Conservation (phyloP, 2,329 filamentous ascomycete species). For the Neonectria punicea region DNA sequence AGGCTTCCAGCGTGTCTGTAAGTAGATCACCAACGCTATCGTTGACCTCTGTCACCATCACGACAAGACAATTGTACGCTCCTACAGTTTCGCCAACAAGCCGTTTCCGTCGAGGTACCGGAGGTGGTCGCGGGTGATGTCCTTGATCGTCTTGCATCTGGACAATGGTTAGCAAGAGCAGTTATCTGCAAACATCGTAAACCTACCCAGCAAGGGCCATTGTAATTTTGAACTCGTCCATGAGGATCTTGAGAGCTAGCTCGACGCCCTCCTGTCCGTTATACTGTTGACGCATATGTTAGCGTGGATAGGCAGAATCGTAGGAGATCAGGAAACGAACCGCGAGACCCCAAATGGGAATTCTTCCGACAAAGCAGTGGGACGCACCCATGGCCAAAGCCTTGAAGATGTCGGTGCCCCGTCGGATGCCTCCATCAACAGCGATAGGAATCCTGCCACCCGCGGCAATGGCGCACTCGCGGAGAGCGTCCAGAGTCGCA, state of each 20-base stretch:
- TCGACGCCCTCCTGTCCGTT: slow-evolving; percentile 44
- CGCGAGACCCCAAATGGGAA: slow-evolving; percentile 52
- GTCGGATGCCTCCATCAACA: slow-evolving; percentile 47
- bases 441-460: slow-evolving; percentile 68
- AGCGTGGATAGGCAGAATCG: not conserved
- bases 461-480: slow-evolving; percentile 70
- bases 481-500: slow-evolving; percentile 65
- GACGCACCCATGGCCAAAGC: slow-evolving; percentile 45
- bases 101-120: too few species aligned
- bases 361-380: slow-evolving; percentile 37
- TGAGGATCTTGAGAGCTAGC: slow-evolving; percentile 50
- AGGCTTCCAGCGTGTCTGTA: too few species aligned
- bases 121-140: too few species aligned
- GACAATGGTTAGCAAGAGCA: not conserved
- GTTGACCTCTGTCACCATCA: too few species aligned
- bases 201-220: slow-evolving; percentile 40
- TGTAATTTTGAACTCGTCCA: slow-evolving; percentile 39
- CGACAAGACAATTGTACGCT: too few species aligned
- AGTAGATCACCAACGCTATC: too few species aligned
- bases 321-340: slow-evolving; percentile 18
- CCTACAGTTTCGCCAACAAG: too few species aligned
- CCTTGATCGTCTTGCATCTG: slow-evolving; percentile 26
- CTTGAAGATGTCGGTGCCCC: slow-evolving; percentile 47
- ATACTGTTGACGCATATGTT: slow-evolving; percentile 27
- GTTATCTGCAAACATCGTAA: not conserved